Percentiles rank a stretch among this genome's conserved stretches.
These are phyloP conservation scores for Mucor mucedo DNA, from an alignment of 371 early-diverging fungal species.

Conservation along the genomic window DNA sequence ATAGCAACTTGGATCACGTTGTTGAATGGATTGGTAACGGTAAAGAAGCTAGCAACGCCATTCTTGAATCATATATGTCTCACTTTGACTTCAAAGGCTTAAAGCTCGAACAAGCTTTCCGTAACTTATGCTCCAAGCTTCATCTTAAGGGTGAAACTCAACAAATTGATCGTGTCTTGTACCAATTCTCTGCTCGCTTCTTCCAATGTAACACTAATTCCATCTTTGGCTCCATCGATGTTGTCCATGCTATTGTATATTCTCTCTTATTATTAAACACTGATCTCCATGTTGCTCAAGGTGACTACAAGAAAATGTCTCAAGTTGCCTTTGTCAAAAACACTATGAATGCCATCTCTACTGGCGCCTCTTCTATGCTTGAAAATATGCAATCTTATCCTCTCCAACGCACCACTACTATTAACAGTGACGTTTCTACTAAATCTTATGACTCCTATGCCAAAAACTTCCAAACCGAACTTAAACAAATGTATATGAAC, in stretches of 20 bases:
- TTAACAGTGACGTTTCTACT: slow-evolving; percentile 8
- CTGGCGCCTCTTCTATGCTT: slow-evolving; percentile 10
- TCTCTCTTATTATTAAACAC: slow-evolving; percentile 88
- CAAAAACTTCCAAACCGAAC: slow-evolving; percentile 27
- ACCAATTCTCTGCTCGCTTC: slow-evolving; percentile 71
- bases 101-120: slow-evolving; percentile 75
- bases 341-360: slow-evolving; percentile 48
- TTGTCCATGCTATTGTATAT: slow-evolving; percentile 82
- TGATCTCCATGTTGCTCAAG: slow-evolving; percentile 82
- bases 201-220: slow-evolving; percentile 72
- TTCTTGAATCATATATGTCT: slow-evolving; percentile 69
- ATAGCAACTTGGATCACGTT: slow-evolving; percentile 36
- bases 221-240: slow-evolving; percentile 54
- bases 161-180: slow-evolving; percentile 79
- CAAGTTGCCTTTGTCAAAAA: slow-evolving; percentile 56
- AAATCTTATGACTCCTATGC: slow-evolving; percentile 15
- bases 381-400: slow-evolving; percentile 10
- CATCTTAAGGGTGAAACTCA: slow-evolving; percentile 87
- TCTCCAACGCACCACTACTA: slow-evolving; percentile 21
- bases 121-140: slow-evolving; percentile 70
- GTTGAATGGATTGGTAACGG: slow-evolving; percentile 51
- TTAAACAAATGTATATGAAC: slow-evolving; percentile 59
- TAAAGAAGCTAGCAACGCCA: slow-evolving; percentile 53
- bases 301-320: slow-evolving; percentile 60
- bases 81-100: slow-evolving; percentile 69